Evolutionary conservation across 2,329 filamentous ascomycete species (phyloP), one percentile per base, ranked within the genome.

Genomic region (Cladosporium colombiae): DNA sequence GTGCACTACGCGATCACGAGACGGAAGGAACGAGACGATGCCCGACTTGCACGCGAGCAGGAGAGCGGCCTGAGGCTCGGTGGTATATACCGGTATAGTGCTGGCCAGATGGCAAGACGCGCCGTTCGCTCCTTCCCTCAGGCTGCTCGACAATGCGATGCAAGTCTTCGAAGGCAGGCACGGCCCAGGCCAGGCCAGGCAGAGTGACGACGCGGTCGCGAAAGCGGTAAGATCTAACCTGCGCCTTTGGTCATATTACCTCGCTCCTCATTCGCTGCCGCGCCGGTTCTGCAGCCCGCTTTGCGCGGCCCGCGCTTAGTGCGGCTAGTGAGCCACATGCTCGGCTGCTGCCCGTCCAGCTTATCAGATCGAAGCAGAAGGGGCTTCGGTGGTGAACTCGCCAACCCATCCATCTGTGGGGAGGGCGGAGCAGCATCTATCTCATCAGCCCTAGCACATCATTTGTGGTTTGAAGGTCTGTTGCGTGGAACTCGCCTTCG

Each of bases 181-280:
- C 52, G 21, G 31, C n/a, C n/a, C n/a, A n/a, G n/a, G n/a, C 25
- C 52, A 21, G 7, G 27, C 27, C 29, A 55, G 27, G 52, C 52
- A 55, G 33, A 29, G 52, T 55, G 52, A 55, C 40, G 40, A 46
- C 52, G 52, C 52, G 52, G 52, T 55, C 52, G 52, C 52, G 52
- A 55, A 46, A 55, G 52, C 52, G 52, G 52, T 55, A 55, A 55
- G 52, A 55, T 55, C 52, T 21, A 33, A 31, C 16, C 52, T 11
- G 16, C 25, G 52, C 52, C n/a, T 33, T 10, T 55, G 52, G 52
- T 55, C 52, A 55, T 55, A 55, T 55, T 55, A 55, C 52, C 27
- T 55, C 52, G 52, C 27, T 31, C 31, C 52, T 23, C 27, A 55
- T 55, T 55, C 27, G 52, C 52, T 55, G 52, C 16, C 5, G 4